Percentiles rank a stretch among this genome's conserved stretches.
Evolutionary conservation across 345 rosid species (phyloP).

Genomic region (Eucalyptus tenuipes): DNA sequence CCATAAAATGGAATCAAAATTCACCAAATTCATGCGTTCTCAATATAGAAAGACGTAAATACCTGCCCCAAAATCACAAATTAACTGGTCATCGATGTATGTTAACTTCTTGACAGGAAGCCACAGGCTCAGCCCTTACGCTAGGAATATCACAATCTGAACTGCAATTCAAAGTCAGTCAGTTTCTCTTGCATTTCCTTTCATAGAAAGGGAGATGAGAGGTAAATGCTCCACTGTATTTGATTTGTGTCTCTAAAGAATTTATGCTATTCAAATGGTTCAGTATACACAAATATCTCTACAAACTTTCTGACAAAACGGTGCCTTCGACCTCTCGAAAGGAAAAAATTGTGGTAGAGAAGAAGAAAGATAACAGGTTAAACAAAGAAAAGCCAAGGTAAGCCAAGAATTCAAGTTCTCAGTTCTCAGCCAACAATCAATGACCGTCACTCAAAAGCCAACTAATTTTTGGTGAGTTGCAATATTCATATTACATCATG

Average conservation of each 20-base stretch:
- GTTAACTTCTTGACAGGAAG: background rate
- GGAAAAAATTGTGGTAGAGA: background rate
- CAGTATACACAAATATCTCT: background rate
- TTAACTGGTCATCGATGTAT: background rate
- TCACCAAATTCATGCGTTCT: background rate
- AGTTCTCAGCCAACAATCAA: background rate
- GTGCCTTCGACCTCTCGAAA: background rate
- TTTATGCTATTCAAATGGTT: background rate
- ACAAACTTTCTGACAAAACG: background rate
- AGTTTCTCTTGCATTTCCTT: background rate
- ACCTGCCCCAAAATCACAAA: background rate
- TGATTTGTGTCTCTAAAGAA: background rate
- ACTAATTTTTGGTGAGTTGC: background rate
- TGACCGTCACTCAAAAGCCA: background rate
- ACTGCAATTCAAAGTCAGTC: background rate
- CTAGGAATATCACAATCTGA: background rate
- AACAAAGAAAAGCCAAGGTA: background rate
- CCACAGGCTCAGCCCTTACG: background rate
- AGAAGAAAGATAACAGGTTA: background rate
- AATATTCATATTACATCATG: background rate
- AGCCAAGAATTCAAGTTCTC: background rate
- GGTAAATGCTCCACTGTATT: background rate
- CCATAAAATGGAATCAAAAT: background rate
- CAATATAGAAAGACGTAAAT: background rate
- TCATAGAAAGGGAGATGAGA: background rate